Percentiles rank a stretch among this genome's conserved stretches.
These are phyloP conservation scores for Pseudogymnoascus sp. DNA, from an alignment of 2,329 filamentous ascomycete genomes.

Conservation along the genomic window DNA sequence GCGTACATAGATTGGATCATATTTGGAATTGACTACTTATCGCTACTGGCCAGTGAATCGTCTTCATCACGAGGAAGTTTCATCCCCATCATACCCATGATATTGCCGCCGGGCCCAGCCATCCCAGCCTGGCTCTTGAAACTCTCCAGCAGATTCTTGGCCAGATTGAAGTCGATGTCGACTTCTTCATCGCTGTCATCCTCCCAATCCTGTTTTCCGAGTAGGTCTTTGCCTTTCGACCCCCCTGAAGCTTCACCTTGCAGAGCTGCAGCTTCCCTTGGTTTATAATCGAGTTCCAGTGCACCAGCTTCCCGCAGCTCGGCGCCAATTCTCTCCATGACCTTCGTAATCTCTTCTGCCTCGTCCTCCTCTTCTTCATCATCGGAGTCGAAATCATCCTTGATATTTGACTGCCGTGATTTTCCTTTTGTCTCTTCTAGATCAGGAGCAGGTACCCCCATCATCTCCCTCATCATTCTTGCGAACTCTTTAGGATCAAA, in stretches of 20 bases:
- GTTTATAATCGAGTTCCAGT: constrained; percentile 42
- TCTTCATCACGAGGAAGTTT: constrained; percentile 72
- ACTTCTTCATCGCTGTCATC: constrained; percentile 52
- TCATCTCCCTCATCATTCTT: constrained; percentile 85
- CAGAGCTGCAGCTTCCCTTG: constrained; percentile 26
- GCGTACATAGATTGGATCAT: constrained; percentile 1
- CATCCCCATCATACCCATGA: constrained; percentile 80
- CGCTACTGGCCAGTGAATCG: constrained; percentile 25
- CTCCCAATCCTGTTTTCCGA: constrained; percentile 25
- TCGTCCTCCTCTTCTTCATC: constrained; percentile 41
- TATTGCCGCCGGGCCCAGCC: constrained; percentile 77
- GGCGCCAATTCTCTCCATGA: constrained; percentile 61
- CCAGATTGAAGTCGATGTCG: constrained; percentile 76
- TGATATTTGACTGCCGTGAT: constrained; percentile 7
- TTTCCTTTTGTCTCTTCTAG: not conserved
- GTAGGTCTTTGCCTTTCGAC: constrained; percentile 8
- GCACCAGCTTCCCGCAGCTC: constrained; percentile 64
- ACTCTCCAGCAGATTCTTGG: constrained; percentile 82
- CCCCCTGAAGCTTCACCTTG: constrained; percentile 15
- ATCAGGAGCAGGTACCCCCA: constrained; percentile 50
- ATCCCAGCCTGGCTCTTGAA: constrained; percentile 85
- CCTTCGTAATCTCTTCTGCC: constrained; percentile 51
- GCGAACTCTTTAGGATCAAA: constrained; percentile 72
- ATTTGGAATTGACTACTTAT: not conserved
- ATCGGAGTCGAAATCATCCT: constrained; percentile 23